phyloP scores from a whole-genome alignment of 768 basidiomycete species.

The Xerocomellus amylosporus region DNA sequence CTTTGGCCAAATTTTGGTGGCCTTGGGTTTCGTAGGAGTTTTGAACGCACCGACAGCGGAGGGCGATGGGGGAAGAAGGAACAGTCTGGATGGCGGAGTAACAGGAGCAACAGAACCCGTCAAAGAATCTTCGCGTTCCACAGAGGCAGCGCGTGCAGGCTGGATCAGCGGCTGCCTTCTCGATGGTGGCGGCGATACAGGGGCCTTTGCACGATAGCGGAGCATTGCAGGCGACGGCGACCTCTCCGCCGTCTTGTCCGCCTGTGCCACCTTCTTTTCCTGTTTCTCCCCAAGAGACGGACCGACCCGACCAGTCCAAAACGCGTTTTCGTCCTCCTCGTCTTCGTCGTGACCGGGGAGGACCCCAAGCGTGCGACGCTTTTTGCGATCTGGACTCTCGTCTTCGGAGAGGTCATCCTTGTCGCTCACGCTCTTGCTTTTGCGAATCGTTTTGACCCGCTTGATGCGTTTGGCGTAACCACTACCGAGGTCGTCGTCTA shows the following conservation, averaged over 20 bases:
- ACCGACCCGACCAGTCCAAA: conserved; percentile 25
- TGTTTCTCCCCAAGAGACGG: conserved; percentile 9
- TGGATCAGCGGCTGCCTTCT: conserved; percentile 41
- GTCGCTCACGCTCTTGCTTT: conserved; percentile 11
- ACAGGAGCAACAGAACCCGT: conserved; percentile 17
- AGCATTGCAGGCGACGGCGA: conserved; percentile 40
- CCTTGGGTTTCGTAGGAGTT: conserved; percentile 41
- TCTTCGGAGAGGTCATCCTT: conserved; percentile 21
- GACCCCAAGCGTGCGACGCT: conserved; percentile 34
- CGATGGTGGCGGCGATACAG: conserved; percentile 68
- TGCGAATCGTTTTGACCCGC: conserved; percentile 15
- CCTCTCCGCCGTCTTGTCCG: conserved; percentile 10
- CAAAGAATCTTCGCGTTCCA: conserved; percentile 14
- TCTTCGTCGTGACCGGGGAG: conserved; percentile 46
- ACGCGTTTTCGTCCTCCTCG: conserved; percentile 47
- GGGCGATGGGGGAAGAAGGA: conserved; percentile 24
- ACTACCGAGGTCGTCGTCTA: conserved; percentile 18
- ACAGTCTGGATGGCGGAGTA: conserved; percentile 24
- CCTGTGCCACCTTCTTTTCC: conserved; percentile 1
- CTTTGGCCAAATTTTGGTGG: conserved; percentile 33
- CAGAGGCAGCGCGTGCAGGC: conserved; percentile 27
- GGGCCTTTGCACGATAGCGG: conserved; percentile 37
- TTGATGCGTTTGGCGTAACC: conserved; percentile 12
- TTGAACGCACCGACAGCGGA: conserved; percentile 24
- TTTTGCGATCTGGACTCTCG: conserved; percentile 34